Conservation (phyloP, 2,329 filamentous ascomycete genomes). For the Epichloe gansuensis region DNA sequence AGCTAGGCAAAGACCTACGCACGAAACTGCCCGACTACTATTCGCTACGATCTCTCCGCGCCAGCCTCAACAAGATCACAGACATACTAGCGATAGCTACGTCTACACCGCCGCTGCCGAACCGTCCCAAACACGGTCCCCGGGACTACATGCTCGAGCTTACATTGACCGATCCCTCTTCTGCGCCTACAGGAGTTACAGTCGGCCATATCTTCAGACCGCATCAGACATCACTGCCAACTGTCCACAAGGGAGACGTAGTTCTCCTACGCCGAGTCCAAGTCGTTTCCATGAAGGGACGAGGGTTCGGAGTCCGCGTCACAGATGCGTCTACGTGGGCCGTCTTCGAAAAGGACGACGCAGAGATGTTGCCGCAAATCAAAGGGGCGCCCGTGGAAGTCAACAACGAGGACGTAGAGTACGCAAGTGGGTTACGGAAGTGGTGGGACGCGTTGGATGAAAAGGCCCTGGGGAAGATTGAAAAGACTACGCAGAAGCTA, state of each 20-base stretch:
- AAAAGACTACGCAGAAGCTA: slow-evolving; percentile 29
- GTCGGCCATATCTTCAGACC: slow-evolving; percentile 47
- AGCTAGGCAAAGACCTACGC: slow-evolving; percentile 33
- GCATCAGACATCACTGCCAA: slow-evolving; percentile 43
- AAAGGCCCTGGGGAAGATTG: slow-evolving; percentile 21
- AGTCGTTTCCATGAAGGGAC: slow-evolving; percentile 38
- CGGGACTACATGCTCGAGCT: slow-evolving; percentile 48
- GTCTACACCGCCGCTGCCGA: slow-evolving; percentile 34
- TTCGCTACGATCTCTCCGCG: slow-evolving; percentile 38
- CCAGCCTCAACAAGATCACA: slow-evolving; percentile 32
- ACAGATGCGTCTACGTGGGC: slow-evolving; percentile 48
- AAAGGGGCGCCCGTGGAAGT: slow-evolving; percentile 48
- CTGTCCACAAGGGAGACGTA: slow-evolving; percentile 42
- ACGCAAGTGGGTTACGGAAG: slow-evolving; percentile 33
- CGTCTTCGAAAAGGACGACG: slow-evolving; percentile 38
- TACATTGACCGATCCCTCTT: slow-evolving; percentile 42
- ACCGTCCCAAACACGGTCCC: slow-evolving; percentile 42
- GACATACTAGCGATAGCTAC: slow-evolving; percentile 45
- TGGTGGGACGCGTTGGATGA: slow-evolving; percentile 39
- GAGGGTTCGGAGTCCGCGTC: slow-evolving; percentile 43
- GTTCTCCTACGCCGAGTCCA: slow-evolving; percentile 45
- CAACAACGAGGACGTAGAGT: slow-evolving; percentile 33
- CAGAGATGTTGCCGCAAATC: slow-evolving; percentile 35
- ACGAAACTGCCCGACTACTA: slow-evolving; percentile 40
- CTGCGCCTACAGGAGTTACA: slow-evolving; percentile 34